Base-by-base conservation (phyloP, 805 yeast species). In the Candida caryicola region DNA sequence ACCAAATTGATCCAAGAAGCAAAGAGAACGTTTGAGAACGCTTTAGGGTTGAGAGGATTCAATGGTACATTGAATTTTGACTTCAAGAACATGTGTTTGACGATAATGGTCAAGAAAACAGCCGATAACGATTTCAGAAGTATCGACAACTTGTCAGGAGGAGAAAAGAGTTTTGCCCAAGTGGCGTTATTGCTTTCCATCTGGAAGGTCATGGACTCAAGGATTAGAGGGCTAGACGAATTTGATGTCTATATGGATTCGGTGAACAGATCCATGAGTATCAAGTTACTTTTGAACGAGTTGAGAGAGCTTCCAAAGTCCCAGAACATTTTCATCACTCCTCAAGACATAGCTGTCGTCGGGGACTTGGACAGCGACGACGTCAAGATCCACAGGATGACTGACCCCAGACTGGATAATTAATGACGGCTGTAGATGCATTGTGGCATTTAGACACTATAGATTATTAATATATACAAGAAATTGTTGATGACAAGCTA, bases 241-340 rank as follows among this genome's bases (percentile, higher is more conserved):
- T 93, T 85, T 59, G 99, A 93, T 63, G 99, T 93, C 15, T 93
- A 82, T 54, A 93, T 93, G 99, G 99, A 93, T 60, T 87, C 88
- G 34, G 86, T 88, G 13, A 89, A 90, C 56, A 74, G 99, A 47
- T 74, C 82, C 31, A 76, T 85, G 36, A 88, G 95, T 43, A 79
- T 93, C 55, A 72, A 77, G 33, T 62, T 90, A 45, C 80, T 93
- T 56, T 66, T 89, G 33, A 74, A 75, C 17, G 85, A 87, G 47
- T 74, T 90, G 21, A 62, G 79, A 5, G 72, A 73, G 33, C 76
- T 79, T 40, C 74, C 82, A 0, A 74, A 79, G 44, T 79, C 90
- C 0, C 99, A 91, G 61, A 84, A 95, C 1, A 82, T 91, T 5
- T 87, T 91, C 49, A 91, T 91, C 31, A 91, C 99, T 0, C 99